These are phyloP conservation scores for Bigelowiella natans DNA, from an alignment of 78 protist species.

Conservation along the genomic window DNA sequence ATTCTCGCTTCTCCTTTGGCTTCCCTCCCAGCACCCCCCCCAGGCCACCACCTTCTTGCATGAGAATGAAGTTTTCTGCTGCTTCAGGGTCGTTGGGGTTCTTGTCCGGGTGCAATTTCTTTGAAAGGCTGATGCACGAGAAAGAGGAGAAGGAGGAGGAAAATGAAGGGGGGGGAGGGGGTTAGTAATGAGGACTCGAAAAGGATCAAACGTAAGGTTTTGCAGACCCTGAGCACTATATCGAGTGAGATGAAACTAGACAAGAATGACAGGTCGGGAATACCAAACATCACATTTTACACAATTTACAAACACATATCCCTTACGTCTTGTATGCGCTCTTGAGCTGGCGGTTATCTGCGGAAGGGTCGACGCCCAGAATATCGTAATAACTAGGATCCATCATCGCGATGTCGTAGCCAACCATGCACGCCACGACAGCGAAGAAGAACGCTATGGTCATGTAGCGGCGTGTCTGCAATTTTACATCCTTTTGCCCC, in stretches of 20 bases:
- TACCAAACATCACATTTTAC: too few relatives aligned
- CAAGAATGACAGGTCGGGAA: too few relatives aligned
- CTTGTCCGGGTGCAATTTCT: background rate
- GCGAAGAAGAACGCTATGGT: background rate
- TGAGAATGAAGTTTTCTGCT: background rate
- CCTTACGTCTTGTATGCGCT: background rate
- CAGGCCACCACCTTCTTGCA: background rate
- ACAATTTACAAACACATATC: too few relatives aligned
- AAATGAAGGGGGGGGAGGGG: too few relatives aligned
- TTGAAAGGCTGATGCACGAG: background rate
- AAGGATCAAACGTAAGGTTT: too few relatives aligned
- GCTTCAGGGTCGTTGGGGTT: background rate
- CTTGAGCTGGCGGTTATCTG: background rate
- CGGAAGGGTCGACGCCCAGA: background rate
- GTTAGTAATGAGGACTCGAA: too few relatives aligned
- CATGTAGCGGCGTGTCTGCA: background rate
- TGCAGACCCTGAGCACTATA: too few relatives aligned
- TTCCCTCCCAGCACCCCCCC: too few relatives aligned
- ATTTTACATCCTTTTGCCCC: background rate
- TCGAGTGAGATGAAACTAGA: too few relatives aligned
- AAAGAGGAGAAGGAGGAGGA: too few relatives aligned
- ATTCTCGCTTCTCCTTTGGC: too few relatives aligned
- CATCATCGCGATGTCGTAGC: background rate
- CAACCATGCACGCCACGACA: background rate
- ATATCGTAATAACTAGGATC: background rate